Percentiles rank a stretch among this genome's conserved stretches.
phyloP scores from a whole-genome alignment of 2,329 filamentous ascomycete species.

The Sarocladium strictum region DNA sequence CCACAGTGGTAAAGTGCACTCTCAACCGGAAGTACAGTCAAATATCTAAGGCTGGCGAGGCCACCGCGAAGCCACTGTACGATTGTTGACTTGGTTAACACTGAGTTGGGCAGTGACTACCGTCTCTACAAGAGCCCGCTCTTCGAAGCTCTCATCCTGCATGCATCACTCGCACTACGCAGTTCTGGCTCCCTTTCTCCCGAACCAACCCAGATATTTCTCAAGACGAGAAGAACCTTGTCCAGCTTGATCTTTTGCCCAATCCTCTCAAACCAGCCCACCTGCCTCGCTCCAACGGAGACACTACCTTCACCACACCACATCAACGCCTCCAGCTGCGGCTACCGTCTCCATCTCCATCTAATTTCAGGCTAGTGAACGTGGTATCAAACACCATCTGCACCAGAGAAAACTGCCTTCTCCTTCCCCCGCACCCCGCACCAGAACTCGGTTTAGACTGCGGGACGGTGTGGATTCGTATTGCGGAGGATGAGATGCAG shows the following conservation, averaged over 20 bases:
- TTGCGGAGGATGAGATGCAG: not conserved
- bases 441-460: constrained; percentile 3
- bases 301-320: not conserved
- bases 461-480: constrained; percentile 1
- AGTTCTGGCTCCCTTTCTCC: not conserved
- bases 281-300: constrained; percentile 3
- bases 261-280: not conserved
- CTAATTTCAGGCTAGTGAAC: not conserved
- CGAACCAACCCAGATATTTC: not conserved
- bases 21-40: no score
- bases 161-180: not conserved
- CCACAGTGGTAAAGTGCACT: no score
- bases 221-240: not conserved
- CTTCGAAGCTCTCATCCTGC: not conserved
- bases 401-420: not conserved
- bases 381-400: not conserved
- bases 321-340: no score
- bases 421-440: constrained; percentile 1
- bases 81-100: no score
- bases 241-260: no score
- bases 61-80: no score
- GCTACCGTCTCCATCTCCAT: not conserved
- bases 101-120: no score
- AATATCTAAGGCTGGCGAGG: no score
- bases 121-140: no score